Percentiles rank a stretch among this genome's conserved stretches.
Evolutionary conservation across 768 basidiomycete species (phyloP).

Genomic region (Tylopilus rubrobrunneus): DNA sequence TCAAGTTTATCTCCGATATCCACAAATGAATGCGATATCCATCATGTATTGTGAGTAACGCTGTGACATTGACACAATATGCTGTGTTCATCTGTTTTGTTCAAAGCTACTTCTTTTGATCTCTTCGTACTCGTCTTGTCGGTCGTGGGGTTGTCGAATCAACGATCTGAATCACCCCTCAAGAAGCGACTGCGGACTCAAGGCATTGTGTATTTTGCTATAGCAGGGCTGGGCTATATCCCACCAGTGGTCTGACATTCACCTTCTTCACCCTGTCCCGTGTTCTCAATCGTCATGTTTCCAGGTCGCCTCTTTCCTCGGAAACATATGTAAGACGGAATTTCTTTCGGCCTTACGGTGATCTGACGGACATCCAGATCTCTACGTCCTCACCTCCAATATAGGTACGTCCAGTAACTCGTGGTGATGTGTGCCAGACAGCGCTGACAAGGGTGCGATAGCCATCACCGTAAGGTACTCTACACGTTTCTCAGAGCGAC

Average conservation of each 20-base stretch:
- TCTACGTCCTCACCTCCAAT: not conserved
- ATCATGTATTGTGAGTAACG: slow-evolving; percentile 15
- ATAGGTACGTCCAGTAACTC: not conserved
- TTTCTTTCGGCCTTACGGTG: not conserved
- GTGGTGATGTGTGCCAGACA: not conserved
- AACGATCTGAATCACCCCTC: slow-evolving; percentile 11
- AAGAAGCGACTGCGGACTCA: slow-evolving; percentile 14
- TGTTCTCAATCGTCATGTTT: not conserved
- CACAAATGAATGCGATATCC: not conserved
- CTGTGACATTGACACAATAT: not conserved
- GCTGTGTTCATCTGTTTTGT: not conserved
- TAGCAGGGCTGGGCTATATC: slow-evolving; percentile 12
- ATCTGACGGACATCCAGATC: not conserved
- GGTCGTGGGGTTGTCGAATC: slow-evolving; percentile 12
- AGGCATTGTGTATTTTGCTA: slow-evolving; percentile 13
- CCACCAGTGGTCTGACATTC: slow-evolving; percentile 1
- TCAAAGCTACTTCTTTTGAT: slow-evolving; percentile 15
- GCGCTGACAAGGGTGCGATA: not conserved
- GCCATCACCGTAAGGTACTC: slow-evolving; percentile 8
- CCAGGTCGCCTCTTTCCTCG: slow-evolving; percentile 4
- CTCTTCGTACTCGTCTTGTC: slow-evolving; percentile 17
- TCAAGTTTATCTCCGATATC: not conserved
- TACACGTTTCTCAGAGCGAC: not conserved
- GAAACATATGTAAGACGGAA: slow-evolving; percentile 1
- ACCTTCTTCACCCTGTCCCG: not conserved